Evolutionary conservation across 306 rosid species (phyloP), one percentile per base, ranked within the genome.

Genomic region (Hylodesmum podocarpum): DNA sequence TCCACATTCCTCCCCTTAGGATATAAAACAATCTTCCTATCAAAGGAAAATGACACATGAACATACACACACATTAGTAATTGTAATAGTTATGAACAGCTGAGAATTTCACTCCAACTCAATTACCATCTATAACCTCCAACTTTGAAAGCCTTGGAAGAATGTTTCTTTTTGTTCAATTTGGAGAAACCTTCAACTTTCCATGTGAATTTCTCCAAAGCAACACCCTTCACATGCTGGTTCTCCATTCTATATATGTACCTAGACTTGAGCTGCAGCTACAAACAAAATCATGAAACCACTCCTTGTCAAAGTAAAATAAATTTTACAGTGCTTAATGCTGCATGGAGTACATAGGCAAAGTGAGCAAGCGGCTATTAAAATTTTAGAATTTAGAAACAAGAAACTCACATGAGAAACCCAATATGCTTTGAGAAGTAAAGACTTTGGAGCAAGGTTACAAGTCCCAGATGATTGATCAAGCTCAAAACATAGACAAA

Each of bases 171-270:
- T 28, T 13, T 4, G 3, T 37, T 40, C 51, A 78, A 19, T 51
- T 71, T 53, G 14, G 73, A 79, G 29, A 79, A 79, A 49, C 18
- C 70, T 71, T 79, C 78, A 72, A 79, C 3, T 27, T 62, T 62
- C 78, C 78, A 62, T 5, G 73, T 49, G 18, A 71, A 72, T 24
- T 49, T 79, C 66, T 79, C 83, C 37, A 50, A 50, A 3, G 31
- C 43, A 5, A 15, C 36, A 21, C 22, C 39, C 22, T 29, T 0
- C 43, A 11, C 36, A 11, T 58, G 16, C 16, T 29, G 39, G 1
- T 55, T 39, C 39, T 69, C 76, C 76, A 78, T 78, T 68, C 59
- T 7, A 25, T n/a, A 11, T 22, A 22, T 4, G 15, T 27, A 14
- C 6, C 54, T 18, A 37, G 25, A 41, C 40, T 43, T 43, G 25